Evolutionary conservation across 2,329 filamentous ascomycete genomes (phyloP).

Genomic region (Cryoendolithus antarcticus): DNA sequence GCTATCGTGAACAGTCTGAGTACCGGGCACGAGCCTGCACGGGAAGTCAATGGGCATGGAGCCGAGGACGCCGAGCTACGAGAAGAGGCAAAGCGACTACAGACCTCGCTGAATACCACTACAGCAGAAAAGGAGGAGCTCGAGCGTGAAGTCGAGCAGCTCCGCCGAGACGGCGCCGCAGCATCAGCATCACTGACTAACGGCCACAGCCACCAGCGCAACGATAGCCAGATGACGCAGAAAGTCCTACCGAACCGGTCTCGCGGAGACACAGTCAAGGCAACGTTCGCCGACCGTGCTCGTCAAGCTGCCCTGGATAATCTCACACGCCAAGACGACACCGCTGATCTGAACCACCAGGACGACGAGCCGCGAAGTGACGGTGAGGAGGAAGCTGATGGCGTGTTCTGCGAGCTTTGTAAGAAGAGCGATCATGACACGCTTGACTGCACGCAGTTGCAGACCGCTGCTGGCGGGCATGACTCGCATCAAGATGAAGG

Average conservation of each 20-base stretch:
- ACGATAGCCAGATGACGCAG: conserved; percentile 19
- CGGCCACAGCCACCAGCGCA: conserved; percentile 30
- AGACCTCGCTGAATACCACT: conserved; percentile 52
- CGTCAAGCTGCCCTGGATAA: conserved; percentile 33
- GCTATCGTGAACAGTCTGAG: conserved; percentile 95
- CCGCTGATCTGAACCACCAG: conserved; percentile 15
- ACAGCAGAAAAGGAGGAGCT: conserved; percentile 73
- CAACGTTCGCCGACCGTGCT: conserved; percentile 50
- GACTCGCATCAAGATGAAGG: conserved; percentile 5
- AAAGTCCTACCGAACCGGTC: conserved; percentile 15
- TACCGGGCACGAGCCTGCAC: conserved; percentile 43
- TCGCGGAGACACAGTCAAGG: conserved; percentile 47
- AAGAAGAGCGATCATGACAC: conserved; percentile 88
- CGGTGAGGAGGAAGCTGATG: conserved; percentile 39
- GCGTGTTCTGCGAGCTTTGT: conserved; percentile 89
- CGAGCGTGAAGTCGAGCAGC: conserved; percentile 73
- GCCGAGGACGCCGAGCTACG: conserved; percentile 11
- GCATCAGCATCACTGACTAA: conserved; percentile 18
- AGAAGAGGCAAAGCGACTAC: conserved; percentile 44
- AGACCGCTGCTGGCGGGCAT: conserved; percentile 3
- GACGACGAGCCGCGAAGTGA: conserved; percentile 39
- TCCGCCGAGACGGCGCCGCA: conserved; percentile 15
- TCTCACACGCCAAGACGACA: conserved; percentile 7
- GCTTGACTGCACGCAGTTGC: conserved; percentile 59
- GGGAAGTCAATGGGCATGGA: no score